Conservation (phyloP, 2,329 filamentous ascomycete genomes). For the Colletotrichum zoysiae region DNA sequence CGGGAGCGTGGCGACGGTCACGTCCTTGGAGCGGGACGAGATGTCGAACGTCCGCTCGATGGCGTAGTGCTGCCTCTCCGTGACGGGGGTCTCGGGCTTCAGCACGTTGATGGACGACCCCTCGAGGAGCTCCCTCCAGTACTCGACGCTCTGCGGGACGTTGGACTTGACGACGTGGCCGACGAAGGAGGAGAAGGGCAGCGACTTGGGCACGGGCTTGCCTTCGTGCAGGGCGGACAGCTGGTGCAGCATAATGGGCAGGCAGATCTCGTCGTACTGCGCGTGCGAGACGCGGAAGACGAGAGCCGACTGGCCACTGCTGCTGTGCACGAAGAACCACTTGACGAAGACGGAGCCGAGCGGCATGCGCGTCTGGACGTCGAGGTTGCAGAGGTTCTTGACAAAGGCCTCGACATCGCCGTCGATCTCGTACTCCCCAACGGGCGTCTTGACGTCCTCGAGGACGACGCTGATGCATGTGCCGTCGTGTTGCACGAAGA, state of each 20-base stretch:
- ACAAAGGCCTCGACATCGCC: constrained; percentile 64
- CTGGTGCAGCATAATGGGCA: constrained; percentile 71
- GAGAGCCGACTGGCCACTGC: constrained; percentile 56
- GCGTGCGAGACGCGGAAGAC: constrained; percentile 75
- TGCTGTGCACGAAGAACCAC: constrained; percentile 64
- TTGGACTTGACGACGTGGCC: constrained; percentile 55
- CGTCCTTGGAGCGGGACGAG: constrained; percentile 62
- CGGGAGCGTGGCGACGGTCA: constrained; percentile 74
- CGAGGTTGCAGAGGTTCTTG: constrained; percentile 65
- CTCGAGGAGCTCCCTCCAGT: constrained; percentile 71
- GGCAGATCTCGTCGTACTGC: constrained; percentile 77
- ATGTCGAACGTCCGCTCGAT: constrained; percentile 60
- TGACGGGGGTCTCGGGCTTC: constrained; percentile 54
- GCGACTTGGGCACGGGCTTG: constrained; percentile 47
- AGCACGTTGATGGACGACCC: constrained; percentile 63
- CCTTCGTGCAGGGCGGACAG: constrained; percentile 65
- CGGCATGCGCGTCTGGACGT: constrained; percentile 67
- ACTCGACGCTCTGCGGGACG: constrained; percentile 65
- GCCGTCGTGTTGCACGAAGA: constrained; percentile 68
- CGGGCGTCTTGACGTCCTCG: constrained; percentile 62
- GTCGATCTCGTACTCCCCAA: constrained; percentile 66
- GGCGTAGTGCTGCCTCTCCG: constrained; percentile 55
- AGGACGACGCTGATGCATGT: constrained; percentile 70
- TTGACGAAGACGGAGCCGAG: constrained; percentile 72
- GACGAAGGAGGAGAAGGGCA: constrained; percentile 62